Conservation (phyloP, 139 green algal species). For the Chlorella sp. region DNA sequence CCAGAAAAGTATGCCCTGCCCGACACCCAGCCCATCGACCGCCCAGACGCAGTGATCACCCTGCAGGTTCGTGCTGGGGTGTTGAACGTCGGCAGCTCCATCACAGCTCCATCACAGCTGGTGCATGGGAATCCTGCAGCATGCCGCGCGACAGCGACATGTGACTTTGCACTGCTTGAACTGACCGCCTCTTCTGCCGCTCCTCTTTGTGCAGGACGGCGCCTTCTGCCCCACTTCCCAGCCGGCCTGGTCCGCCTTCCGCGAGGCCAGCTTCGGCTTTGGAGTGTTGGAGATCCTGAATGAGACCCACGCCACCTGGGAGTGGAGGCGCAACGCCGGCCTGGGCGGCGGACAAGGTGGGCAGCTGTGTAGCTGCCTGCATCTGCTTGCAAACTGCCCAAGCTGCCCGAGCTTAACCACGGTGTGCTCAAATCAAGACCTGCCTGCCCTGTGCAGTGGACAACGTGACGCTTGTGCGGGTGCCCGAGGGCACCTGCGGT, state of each 20-base stretch:
- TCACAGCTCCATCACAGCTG: too few species aligned
- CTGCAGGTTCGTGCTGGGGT: background rate
- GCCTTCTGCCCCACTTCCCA: background rate
- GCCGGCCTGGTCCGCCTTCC: background rate
- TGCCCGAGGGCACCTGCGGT: background rate
- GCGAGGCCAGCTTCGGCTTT: background rate
- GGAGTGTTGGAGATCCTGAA: background rate
- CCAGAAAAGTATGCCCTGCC: background rate
- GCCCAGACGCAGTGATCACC: background rate
- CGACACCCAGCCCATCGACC: background rate
- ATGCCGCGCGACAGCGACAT: too few species aligned
- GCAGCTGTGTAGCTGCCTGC: background rate
- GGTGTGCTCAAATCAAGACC: too few species aligned
- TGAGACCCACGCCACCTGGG: background rate
- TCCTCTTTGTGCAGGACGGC: background rate
- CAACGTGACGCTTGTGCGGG: background rate
- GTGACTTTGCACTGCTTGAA: too few species aligned
- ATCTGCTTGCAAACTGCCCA: too few species aligned
- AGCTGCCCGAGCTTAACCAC: too few species aligned
- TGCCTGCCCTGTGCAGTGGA: background rate
- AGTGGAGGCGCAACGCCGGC: background rate
- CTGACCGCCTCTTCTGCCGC: too few species aligned
- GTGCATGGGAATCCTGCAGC: too few species aligned
- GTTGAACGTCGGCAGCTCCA: too few species aligned
- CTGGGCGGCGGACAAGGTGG: background rate